phyloP scores from a whole-genome alignment of 805 yeast species.

The Starmerella kuoi region DNA sequence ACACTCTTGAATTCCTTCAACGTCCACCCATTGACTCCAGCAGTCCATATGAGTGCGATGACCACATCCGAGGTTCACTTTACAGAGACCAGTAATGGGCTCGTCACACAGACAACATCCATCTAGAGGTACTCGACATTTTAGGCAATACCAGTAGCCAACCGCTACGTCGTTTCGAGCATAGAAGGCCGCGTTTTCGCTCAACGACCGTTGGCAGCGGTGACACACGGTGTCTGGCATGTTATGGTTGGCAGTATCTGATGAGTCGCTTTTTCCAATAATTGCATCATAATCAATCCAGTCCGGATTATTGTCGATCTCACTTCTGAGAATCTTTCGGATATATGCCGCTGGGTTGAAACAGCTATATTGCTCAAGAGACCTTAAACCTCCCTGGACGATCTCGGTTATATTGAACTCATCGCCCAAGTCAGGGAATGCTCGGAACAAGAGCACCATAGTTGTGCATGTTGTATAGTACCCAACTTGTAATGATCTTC shows the following conservation, averaged over 20 bases:
- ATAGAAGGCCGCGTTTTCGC: conserved; percentile 25
- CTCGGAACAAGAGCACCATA: conserved; percentile 16
- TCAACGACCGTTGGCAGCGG: conserved; percentile 26
- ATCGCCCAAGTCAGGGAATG: conserved; percentile 9
- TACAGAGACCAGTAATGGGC: conserved; percentile 60
- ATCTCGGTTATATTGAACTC: conserved; percentile 13
- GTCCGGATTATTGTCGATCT: conserved; percentile 1
- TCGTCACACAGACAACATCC: conserved; percentile 69
- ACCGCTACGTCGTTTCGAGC: conserved; percentile 30
- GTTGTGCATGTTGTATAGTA: conserved; percentile 16
- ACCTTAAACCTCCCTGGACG: conserved; percentile 14
- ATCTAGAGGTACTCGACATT: conserved; percentile 47
- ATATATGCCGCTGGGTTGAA: conserved; percentile 43
- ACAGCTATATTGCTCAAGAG: conserved; percentile 10
- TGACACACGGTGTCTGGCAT: conserved; percentile 39
- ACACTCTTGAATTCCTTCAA: conserved; percentile 44
- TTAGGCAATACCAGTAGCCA: conserved; percentile 80
- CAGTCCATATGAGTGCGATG: conserved; percentile 81
- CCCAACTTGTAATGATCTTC: conserved; percentile 13
- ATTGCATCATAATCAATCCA: conserved; percentile 1
- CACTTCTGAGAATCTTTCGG: conserved; percentile 8
- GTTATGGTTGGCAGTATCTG: background rate
- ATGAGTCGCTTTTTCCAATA: background rate
- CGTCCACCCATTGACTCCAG: conserved; percentile 56
- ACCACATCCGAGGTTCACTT: conserved; percentile 58